phyloP scores from a whole-genome alignment of 2,329 filamentous ascomycete species.

The Penicillium freii region DNA sequence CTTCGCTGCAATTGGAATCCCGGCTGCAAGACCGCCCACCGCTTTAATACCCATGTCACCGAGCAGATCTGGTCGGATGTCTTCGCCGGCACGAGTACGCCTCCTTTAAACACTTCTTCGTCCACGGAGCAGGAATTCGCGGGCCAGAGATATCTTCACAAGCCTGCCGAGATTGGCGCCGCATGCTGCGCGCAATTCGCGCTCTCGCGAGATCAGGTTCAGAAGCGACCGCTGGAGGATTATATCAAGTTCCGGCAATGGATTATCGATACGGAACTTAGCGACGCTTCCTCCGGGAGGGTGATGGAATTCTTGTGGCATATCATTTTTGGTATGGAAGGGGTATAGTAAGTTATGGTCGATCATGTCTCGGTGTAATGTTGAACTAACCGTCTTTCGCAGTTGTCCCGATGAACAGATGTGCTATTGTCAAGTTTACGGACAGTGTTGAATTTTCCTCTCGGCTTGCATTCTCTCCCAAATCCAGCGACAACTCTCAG shows the following conservation, averaged over 20 bases:
- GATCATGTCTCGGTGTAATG: neutral
- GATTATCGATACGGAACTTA: slow-evolving; percentile 56
- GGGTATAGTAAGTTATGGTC: slow-evolving; percentile 38
- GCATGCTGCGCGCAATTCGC: slow-evolving; percentile 68
- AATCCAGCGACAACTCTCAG: neutral
- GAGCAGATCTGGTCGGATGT: slow-evolving; percentile 39
- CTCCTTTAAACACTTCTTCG: slow-evolving; percentile 30
- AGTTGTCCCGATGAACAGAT: slow-evolving; percentile 37
- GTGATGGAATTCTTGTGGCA: slow-evolving; percentile 68
- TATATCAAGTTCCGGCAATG: slow-evolving; percentile 60
- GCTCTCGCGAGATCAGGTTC: slow-evolving; percentile 55
- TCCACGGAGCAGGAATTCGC: slow-evolving; percentile 4
- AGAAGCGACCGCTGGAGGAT: slow-evolving; percentile 49
- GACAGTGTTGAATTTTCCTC: slow-evolving; percentile 28
- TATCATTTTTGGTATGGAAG: slow-evolving; percentile 49
- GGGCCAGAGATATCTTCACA: slow-evolving; percentile 32
- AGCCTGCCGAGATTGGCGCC: slow-evolving; percentile 53
- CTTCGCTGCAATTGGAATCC: slow-evolving; percentile 60
- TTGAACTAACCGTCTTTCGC: slow-evolving; percentile 12
- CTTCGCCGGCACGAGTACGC: slow-evolving; percentile 42
- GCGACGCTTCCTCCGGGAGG: slow-evolving; percentile 57
- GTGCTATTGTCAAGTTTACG: slow-evolving; percentile 40
- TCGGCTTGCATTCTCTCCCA: slow-evolving; percentile 7
- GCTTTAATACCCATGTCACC: slow-evolving; percentile 38
- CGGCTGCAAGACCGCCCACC: slow-evolving; percentile 48